phyloP scores from a whole-genome alignment of 768 basidiomycete species.

The Agaricus sinodeliciosus region DNA sequence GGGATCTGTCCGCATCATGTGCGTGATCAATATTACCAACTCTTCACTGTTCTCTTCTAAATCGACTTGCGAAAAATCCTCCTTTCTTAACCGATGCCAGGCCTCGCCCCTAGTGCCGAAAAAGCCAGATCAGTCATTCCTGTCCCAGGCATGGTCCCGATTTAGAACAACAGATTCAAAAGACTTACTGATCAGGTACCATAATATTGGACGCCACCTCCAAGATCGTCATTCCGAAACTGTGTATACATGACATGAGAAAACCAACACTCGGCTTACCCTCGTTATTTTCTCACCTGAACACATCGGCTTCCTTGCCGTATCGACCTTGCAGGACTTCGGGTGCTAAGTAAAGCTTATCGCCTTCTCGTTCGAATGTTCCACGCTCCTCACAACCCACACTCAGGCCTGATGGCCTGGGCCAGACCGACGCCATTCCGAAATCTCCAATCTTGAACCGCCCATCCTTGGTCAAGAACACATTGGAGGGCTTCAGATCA shows the following conservation, averaged over 20 bases:
- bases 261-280: conserved; percentile 12
- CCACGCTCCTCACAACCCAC: conserved; percentile 23
- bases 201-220: conserved; percentile 95
- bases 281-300: conserved; percentile 62
- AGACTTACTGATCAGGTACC: conserved; percentile 90
- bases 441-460: conserved; percentile 97
- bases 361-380: conserved; percentile 91
- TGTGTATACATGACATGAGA: conserved; percentile 40
- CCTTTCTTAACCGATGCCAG: conserved; percentile 89
- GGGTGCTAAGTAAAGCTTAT: conserved; percentile 94
- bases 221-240: conserved; percentile 92
- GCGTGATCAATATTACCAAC: conserved; percentile 59
- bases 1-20: conserved; percentile 77
- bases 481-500: conserved; percentile 96
- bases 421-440: conserved; percentile 96
- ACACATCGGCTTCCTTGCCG: conserved; percentile 92
- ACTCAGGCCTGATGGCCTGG: conserved; percentile 34
- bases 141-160: conserved; percentile 7
- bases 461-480: conserved; percentile 83
- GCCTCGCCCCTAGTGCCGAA: conserved; percentile 65
- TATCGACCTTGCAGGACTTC: conserved; percentile 92
- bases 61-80: conserved; percentile 87
- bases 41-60: conserved; percentile 56
- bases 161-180: conserved; percentile 4
- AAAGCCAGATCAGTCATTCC: conserved; percentile 22